These are phyloP conservation scores for Aegilops bicornis DNA, from an alignment of 176 grass and related monocot genomes.

Conservation along the genomic window DNA sequence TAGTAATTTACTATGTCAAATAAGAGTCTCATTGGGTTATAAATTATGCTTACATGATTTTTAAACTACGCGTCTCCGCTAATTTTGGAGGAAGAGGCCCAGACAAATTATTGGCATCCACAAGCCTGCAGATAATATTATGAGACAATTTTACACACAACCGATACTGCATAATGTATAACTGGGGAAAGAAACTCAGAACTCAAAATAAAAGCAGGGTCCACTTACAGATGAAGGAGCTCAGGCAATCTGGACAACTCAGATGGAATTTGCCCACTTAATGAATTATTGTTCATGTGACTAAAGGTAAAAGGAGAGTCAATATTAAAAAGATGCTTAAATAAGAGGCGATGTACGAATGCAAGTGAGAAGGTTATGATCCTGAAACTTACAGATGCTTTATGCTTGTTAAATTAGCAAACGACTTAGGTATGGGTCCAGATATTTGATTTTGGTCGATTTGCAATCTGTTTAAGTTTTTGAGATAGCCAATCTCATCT, in stretches of 20 bases:
- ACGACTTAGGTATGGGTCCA: conserved; percentile 83
- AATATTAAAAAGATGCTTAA: conserved; percentile 25
- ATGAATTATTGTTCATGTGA: conserved; percentile 99
- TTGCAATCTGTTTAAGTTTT: neutral
- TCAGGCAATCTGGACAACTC: conserved; percentile 61
- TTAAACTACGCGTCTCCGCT: conserved; percentile 26
- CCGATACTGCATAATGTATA: conserved; percentile 1
- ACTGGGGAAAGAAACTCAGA: neutral
- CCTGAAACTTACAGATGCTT: conserved; percentile 76
- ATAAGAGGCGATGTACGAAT: neutral
- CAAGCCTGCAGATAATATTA: conserved; percentile 57
- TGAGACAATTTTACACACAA: neutral
- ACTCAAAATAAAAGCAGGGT: neutral
- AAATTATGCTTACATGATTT: conserved; percentile 76
- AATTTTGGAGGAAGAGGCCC: conserved; percentile 82
- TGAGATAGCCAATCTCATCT: conserved; percentile 79
- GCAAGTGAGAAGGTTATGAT: neutral
- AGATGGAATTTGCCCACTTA: conserved; percentile 86
- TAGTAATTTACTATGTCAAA: too few species aligned
- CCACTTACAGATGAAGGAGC: conserved; percentile 75
- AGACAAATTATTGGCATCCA: conserved; percentile 92
- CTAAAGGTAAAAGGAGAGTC: conserved; percentile 39
- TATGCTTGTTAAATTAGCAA: conserved; percentile 65
- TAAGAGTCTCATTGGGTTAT: neutral
- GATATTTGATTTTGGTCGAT: conserved; percentile 84